Evolutionary conservation across 2,329 filamentous ascomycete species (phyloP), one percentile per base, ranked within the genome.

Genomic region (Trematosphaeria pertusa): DNA sequence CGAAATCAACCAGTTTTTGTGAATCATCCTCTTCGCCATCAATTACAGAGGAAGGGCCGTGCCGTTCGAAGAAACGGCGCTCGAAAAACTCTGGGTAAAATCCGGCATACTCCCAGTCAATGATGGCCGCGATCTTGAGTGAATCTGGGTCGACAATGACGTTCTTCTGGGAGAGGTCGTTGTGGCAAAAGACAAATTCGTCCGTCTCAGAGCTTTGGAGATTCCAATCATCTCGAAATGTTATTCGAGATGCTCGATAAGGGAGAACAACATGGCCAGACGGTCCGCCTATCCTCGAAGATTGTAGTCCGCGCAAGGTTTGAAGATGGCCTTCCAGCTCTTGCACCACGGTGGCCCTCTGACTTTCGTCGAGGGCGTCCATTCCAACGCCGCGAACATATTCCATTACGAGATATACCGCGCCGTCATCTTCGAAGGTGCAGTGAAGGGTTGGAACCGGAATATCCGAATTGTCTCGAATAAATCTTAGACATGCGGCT

Each of bases 71-170:
- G 32, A 57, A 58, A 11, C 43, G 50, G 42, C 41, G 39, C 46
- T 67, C 64, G 37, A 67, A 73, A 37, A 46, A 50, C 26, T 45
- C 42, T n/a, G 67, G 70, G 50, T 52, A 75, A 59, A 67, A 73
- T 17, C 68, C 72, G 9, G 64, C 65, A 49, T 70, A 72, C 45
- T 75, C 72, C 72, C 71, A 75, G 38, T 74, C 72, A 14, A 75
- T 60, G 26, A 74, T 70, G 7, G 65, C 70, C 1, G 39, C 48
- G 9, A 75, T 69, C 33, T 70, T 65, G 30, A 72, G 46, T 4
- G 65, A 65, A 1, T 62, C 38, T 12, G 63, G 64, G 43, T 64
- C 55, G 19, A 65, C 59, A 22, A 67, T 56, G 22, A 68, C 48
- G 47, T 69, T 67, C 9, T 57, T 34, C 39, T 52, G 46, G 6